Evolutionary conservation across 2,329 filamentous ascomycete species (phyloP).

Genomic region (Rutstroemia sp.): DNA sequence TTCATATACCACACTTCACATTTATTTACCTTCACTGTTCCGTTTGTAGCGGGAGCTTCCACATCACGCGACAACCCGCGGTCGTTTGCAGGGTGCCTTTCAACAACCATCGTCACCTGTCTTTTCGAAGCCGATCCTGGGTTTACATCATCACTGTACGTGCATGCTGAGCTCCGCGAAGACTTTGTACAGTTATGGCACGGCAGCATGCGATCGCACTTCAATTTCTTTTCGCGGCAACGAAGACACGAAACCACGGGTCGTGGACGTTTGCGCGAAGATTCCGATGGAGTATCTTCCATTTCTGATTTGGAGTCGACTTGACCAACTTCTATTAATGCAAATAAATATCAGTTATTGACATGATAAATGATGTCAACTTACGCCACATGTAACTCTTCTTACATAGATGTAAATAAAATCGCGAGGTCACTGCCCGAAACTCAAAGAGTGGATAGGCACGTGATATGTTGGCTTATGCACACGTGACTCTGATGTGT

Average conservation of each 20-base stretch:
- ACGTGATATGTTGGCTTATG: no score
- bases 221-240: slow-evolving; percentile 58
- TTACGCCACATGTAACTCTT: no score
- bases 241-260: slow-evolving; percentile 44
- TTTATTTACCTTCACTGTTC: no score
- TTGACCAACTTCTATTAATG: no score
- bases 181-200: slow-evolving; percentile 41
- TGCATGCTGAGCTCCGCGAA: slow-evolving; percentile 1
- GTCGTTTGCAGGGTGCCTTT: neutral
- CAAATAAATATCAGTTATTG: no score
- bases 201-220: slow-evolving; percentile 49
- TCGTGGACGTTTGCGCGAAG: slow-evolving; percentile 17
- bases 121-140: neutral
- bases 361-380: no score
- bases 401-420: no score
- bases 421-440: no score
- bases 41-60: no score
- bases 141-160: slow-evolving; percentile 12
- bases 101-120: neutral
- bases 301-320: neutral
- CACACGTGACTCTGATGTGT: no score
- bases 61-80: no score
- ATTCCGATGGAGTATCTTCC: slow-evolving; percentile 7
- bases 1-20: neutral
- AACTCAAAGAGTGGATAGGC: no score